Conservation (phyloP, 345 rosid species). For the Adansonia digitata region DNA sequence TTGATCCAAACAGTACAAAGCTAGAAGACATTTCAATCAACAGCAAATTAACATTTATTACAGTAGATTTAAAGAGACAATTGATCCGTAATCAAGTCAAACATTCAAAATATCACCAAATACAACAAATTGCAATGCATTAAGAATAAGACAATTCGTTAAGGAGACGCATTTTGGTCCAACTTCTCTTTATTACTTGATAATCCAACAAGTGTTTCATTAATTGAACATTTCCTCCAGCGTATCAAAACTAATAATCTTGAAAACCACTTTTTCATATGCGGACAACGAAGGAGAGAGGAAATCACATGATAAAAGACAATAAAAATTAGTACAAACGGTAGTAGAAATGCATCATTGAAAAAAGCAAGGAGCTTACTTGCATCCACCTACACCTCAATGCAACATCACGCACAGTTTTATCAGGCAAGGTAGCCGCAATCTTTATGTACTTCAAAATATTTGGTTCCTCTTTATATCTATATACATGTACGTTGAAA, state of each 20-base stretch:
- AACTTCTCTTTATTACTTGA: background rate
- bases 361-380: conserved; percentile 44
- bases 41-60: background rate
- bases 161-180: background rate
- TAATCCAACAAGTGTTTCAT: background rate
- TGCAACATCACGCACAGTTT: conserved; percentile 95
- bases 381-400: conserved; percentile 94
- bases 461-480: conserved; percentile 67
- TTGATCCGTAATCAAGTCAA: background rate
- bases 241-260: background rate
- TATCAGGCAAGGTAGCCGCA: conserved; percentile 72
- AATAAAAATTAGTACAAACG: background rate
- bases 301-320: background rate
- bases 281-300: background rate
- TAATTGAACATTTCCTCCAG: background rate
- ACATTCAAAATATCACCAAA: background rate
- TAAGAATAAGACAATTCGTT: background rate
- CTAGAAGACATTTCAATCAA: background rate
- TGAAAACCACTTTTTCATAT: background rate
- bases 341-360: conserved; percentile 3
- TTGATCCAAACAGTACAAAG: background rate
- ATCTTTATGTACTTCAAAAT: conserved; percentile 83
- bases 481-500: conserved; percentile 20
- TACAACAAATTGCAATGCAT: background rate
- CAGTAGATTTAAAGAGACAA: background rate